These are phyloP conservation scores for Pyricularia sp. DNA, from an alignment of 2,329 filamentous ascomycete species.

Conservation along the genomic window DNA sequence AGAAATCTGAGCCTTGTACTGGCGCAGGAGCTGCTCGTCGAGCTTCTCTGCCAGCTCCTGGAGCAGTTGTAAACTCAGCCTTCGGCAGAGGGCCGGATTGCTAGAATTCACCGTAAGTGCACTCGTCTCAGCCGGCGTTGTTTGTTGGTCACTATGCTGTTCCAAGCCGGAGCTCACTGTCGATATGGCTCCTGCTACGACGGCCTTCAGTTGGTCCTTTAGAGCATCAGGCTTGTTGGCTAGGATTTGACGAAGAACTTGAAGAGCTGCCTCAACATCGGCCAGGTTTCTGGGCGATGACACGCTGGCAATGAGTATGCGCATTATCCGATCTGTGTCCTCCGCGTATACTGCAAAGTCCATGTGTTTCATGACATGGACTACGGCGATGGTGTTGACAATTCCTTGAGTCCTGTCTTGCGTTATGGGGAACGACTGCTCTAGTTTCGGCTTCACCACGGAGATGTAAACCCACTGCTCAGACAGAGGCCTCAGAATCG, in stretches of 20 bases:
- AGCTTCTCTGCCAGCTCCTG: constrained; percentile 36
- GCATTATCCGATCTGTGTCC: constrained; percentile 35
- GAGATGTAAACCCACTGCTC: constrained; percentile 39
- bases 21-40: constrained; percentile 35
- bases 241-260: constrained; percentile 38
- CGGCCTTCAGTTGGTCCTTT: constrained; percentile 36
- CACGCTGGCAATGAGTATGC: constrained; percentile 37
- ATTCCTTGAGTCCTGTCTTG: constrained; percentile 14
- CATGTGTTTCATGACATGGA: constrained; percentile 40
- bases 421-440: constrained; percentile 26
- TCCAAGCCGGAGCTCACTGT: constrained; percentile 17
- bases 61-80: constrained; percentile 37
- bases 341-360: constrained; percentile 41
- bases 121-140: neutral
- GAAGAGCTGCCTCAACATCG: constrained; percentile 38
- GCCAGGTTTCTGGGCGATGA: constrained; percentile 28
- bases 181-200: constrained; percentile 33
- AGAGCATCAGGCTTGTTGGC: constrained; percentile 33
- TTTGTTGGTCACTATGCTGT: neutral
- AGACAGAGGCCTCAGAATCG: constrained; percentile 31
- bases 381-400: constrained; percentile 36
- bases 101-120: neutral
- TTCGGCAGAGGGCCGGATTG: constrained; percentile 27
- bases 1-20: constrained; percentile 32
- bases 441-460: constrained; percentile 34